Conservation (phyloP, 2,329 filamentous ascomycete genomes). For the Exophiala alcalophila region DNA sequence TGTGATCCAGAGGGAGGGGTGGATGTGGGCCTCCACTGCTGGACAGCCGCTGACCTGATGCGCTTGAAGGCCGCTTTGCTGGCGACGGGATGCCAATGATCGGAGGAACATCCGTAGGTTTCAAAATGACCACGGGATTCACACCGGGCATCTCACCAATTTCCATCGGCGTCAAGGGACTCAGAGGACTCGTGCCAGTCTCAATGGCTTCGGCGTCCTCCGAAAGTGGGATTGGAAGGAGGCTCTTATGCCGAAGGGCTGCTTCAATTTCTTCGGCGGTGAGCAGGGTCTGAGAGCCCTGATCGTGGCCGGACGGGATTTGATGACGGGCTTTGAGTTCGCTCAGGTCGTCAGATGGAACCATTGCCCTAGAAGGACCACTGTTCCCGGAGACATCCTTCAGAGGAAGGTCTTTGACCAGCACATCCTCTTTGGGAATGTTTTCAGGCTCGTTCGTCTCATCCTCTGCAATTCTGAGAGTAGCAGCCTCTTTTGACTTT, state of each 20-base stretch:
- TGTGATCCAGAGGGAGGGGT: conserved; percentile 78
- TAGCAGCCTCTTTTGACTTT: conserved; percentile 35
- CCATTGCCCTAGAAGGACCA: conserved; percentile 31
- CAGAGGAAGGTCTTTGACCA: conserved; percentile 47
- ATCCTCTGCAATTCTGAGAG: conserved; percentile 60
- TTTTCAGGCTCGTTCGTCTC: conserved; percentile 57
- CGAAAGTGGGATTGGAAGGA: conserved; percentile 35
- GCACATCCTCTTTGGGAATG: conserved; percentile 36
- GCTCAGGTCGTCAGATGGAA: not conserved
- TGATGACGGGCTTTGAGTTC: conserved; percentile 13
- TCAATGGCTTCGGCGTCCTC: conserved; percentile 35
- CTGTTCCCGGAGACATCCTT: conserved; percentile 63
- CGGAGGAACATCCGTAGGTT: not conserved
- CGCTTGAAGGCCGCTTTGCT: conserved; percentile 65
- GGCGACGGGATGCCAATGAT: conserved; percentile 35
- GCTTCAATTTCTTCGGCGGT: conserved; percentile 80
- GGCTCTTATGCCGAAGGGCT: conserved; percentile 51
- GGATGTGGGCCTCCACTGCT: conserved; percentile 51
- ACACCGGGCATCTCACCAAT: not conserved
- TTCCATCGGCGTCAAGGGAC: conserved; percentile 21
- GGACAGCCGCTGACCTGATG: conserved; percentile 61
- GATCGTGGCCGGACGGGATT: conserved; percentile 57
- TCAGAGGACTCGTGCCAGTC: conserved; percentile 10
- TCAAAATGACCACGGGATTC: not conserved
- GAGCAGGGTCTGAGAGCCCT: conserved; percentile 76